Evolutionary conservation across 2,329 filamentous ascomycete genomes (phyloP), one percentile per base, ranked within the genome.

Genomic region (Aureobasidium namibiae): DNA sequence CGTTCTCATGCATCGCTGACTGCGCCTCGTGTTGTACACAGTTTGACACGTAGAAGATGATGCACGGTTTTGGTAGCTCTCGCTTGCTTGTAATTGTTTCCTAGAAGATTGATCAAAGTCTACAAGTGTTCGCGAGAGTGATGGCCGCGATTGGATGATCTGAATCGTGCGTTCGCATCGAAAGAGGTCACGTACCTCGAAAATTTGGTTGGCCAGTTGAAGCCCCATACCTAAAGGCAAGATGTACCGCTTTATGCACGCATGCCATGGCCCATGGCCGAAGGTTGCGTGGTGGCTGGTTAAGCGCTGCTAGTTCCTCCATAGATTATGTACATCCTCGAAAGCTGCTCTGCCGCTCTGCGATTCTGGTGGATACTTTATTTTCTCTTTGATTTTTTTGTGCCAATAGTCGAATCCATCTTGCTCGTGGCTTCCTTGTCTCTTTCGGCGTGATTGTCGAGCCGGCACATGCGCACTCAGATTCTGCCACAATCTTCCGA

Each of bases 251-350:
- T 39, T 44, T 48, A 48, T 38, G 52, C 54, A 46, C 31, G 21
- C 33, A 31, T 23, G 54, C n/a, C n/a, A n/a, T n/a, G n/a, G n/a
- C n/a, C 33, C 21, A 38, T 48, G 42, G 21, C 31, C 16, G 14
- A 57, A 57, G 53, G 53, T 45, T 56, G 53, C 41, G 53, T 18
- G 50, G 52, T 57, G 54, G 54, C 54, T 57, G 54, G 33, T 57
- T 42, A 46, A 57, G 54, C 54, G 42, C 41, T 46, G 42, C 42
- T 57, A 57, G 54, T 21, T 21, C 16, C 9, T 24, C 50, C 29
- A 45, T 45, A 29, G 52, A 29, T 54, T 16, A 48, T 48, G 44
- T 33, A 33, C 52, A 21, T 33, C 14, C 39, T 44, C 13, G 29
- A 39, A 31, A 29, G 18, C 38, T 34, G 38, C 14, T 29, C 52